These are phyloP conservation scores for Hypomyces perniciosus DNA, from an alignment of 2,329 filamentous ascomycete species.

Conservation along the genomic window DNA sequence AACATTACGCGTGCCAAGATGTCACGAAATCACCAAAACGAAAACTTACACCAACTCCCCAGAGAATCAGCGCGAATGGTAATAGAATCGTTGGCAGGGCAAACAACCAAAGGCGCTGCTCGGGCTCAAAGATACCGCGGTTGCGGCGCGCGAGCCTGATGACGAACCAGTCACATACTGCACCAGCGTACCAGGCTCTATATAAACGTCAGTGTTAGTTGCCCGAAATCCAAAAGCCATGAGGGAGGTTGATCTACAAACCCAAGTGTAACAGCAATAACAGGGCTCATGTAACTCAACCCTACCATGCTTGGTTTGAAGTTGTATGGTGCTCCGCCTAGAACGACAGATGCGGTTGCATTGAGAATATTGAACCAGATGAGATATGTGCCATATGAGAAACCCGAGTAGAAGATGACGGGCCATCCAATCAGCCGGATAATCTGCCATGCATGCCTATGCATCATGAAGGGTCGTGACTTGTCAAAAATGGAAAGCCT, in stretches of 20 bases:
- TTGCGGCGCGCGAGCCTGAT: slow-evolving; percentile 35
- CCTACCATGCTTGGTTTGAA: slow-evolving; percentile 35
- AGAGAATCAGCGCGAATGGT: slow-evolving; percentile 25
- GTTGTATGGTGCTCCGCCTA: slow-evolving; percentile 32
- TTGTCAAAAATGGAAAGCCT: slow-evolving; percentile 33
- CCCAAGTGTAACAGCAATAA: slow-evolving; percentile 28
- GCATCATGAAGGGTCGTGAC: slow-evolving; percentile 34
- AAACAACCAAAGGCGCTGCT: slow-evolving; percentile 37
- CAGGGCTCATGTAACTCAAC: slow-evolving; percentile 31
- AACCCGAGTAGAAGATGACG: slow-evolving; percentile 37
- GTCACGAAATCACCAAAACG: neutral
- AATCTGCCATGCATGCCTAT: slow-evolving; percentile 31
- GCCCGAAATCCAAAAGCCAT: neutral
- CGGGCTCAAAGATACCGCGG: slow-evolving; percentile 35
- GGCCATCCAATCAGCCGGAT: slow-evolving; percentile 35
- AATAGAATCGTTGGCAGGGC: slow-evolving; percentile 24
- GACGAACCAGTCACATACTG: slow-evolving; percentile 28
- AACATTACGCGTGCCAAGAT: neutral
- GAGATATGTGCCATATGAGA: slow-evolving; percentile 37
- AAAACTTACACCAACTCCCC: slow-evolving; percentile 26
- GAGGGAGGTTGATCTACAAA: slow-evolving; percentile 10
- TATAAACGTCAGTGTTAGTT: neutral
- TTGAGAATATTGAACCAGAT: slow-evolving; percentile 40
- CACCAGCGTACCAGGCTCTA: slow-evolving; percentile 14
- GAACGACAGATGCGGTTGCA: slow-evolving; percentile 36